Conservation (phyloP, 495 filamentous ascomycete species). For the Xylaria flabelliformis region DNA sequence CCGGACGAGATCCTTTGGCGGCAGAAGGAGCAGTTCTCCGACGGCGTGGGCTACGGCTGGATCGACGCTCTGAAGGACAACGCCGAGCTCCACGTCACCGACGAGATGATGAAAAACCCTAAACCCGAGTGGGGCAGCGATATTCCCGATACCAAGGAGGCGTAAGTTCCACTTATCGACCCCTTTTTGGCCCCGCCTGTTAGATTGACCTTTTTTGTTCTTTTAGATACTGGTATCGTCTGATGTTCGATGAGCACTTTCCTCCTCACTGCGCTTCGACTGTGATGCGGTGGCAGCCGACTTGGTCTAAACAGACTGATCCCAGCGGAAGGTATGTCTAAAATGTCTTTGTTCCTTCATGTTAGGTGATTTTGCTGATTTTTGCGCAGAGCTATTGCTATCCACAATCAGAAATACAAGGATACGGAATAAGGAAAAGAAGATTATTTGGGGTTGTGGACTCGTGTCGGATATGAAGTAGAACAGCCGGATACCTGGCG, state of each 20-base stretch:
- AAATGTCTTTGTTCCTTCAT: neutral
- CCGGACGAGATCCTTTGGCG: constrained; percentile 95
- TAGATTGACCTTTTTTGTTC: constrained; percentile 1
- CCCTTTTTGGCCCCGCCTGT: constrained; percentile 15
- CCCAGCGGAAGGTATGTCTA: constrained; percentile 83
- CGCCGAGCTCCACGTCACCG: constrained; percentile 84
- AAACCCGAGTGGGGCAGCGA: constrained; percentile 93
- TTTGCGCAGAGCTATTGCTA: constrained; percentile 67
- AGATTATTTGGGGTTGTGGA: neutral
- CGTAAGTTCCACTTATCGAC: constrained; percentile 57
- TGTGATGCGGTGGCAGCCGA: constrained; percentile 97
- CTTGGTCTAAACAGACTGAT: constrained; percentile 94
- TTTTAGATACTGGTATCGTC: constrained; percentile 89
- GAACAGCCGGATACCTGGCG: neutral
- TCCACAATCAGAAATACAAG: constrained; percentile 73
- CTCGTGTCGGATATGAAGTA: neutral
- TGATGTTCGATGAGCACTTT: constrained; percentile 99
- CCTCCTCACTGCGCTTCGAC: constrained; percentile 88
- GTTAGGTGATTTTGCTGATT: constrained; percentile 20
- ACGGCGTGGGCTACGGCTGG: constrained; percentile 99
- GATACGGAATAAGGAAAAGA: constrained; percentile 35
- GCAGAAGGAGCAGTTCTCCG: constrained; percentile 99
- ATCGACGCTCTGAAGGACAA: constrained; percentile 96
- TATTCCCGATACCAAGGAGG: constrained; percentile 94
- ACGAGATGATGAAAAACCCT: constrained; percentile 96